Percentiles rank a stretch among this genome's conserved stretches.
These are phyloP conservation scores for Ogataea minuta DNA, from an alignment of 805 yeast genomes.

Conservation along the genomic window DNA sequence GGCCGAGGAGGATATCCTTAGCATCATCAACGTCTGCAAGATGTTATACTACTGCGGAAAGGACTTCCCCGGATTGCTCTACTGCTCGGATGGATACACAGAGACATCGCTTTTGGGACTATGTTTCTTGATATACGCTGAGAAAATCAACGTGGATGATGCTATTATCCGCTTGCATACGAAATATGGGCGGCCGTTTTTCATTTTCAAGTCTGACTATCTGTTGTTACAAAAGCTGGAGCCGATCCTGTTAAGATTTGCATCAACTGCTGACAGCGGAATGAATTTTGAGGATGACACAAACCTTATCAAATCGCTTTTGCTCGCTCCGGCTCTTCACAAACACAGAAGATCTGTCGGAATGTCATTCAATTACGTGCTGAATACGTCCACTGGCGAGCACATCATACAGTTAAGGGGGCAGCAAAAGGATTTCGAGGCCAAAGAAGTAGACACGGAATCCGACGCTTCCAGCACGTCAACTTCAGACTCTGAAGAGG, in stretches of 20 bases:
- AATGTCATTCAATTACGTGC: constrained; percentile 20
- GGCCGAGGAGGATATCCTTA: constrained; percentile 55
- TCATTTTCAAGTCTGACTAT: constrained; percentile 76
- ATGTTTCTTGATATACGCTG: constrained; percentile 68
- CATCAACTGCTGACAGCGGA: neutral
- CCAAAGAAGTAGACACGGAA: constrained; percentile 3
- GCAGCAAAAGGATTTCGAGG: constrained; percentile 8
- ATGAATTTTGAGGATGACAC: constrained; percentile 24
- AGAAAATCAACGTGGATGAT: constrained; percentile 57
- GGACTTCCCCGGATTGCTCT: constrained; percentile 51
- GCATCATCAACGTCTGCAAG: constrained; percentile 69
- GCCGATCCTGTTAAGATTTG: constrained; percentile 49
- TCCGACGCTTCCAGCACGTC: constrained; percentile 2
- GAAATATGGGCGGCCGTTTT: constrained; percentile 73
- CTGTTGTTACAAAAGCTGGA: constrained; percentile 63
- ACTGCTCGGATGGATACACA: constrained; percentile 90
- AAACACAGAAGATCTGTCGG: constrained; percentile 7
- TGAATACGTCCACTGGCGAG: constrained; percentile 29
- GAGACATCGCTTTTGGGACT: constrained; percentile 78
- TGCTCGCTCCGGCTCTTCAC: constrained; percentile 21
- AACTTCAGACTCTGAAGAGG: constrained; percentile 7
- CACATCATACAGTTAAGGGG: constrained; percentile 33
- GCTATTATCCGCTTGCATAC: constrained; percentile 65
- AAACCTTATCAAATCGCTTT: constrained; percentile 18
- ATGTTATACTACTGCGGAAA: constrained; percentile 47